Evolutionary conservation across 805 yeast species (phyloP), one percentile per base, ranked within the genome.

Genomic region (Starmerella floricola): DNA sequence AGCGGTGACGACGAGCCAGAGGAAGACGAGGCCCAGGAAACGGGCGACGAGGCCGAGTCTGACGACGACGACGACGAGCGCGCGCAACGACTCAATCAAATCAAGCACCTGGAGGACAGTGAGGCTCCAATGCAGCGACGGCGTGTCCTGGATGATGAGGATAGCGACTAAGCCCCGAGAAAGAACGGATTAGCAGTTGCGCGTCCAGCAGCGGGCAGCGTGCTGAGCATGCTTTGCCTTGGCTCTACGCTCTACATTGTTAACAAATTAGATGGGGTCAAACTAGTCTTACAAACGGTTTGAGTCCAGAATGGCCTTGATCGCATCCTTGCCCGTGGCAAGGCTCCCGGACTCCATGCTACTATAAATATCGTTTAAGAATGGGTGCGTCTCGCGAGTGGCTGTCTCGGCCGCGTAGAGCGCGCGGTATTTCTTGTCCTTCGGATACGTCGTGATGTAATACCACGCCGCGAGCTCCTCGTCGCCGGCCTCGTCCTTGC

Each of bases 371-470:
- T 71, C 61, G 49, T 71, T 74, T 56, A 74, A 73, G 51, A 69
- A 73, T 52, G 65, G 66, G 36, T 47, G 53, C 15, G 50, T 31
- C 39, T 47, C 50, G 20, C 31, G 62, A 57, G 67, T 72, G 3
- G 76, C 69, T 41, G 42, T 37, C 42, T 33, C 36, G 45, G 57
- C 58, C 55, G 91, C 86, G 59, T 76, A 87, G 45, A 87, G 61
- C 0, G 95, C 73, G 28, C 83, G 72, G 59, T 87, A 87, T 62
- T 84, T 86, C 54, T 74, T 77, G 38, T 77, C 72, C 55, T 72
- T 75, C 27, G 97, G 95, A 65, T 76, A 87, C 56, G 79, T 70
- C 15, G 77, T 69, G 11, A 78, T 75, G 58, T 87, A 87, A 26
- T 81, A 81, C 21, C 79, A 62, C 53, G 86, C 94, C 15, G 61